phyloP scores from a whole-genome alignment of 1,139 yeast genomes.

The Suhomyces ambrosiae region DNA sequence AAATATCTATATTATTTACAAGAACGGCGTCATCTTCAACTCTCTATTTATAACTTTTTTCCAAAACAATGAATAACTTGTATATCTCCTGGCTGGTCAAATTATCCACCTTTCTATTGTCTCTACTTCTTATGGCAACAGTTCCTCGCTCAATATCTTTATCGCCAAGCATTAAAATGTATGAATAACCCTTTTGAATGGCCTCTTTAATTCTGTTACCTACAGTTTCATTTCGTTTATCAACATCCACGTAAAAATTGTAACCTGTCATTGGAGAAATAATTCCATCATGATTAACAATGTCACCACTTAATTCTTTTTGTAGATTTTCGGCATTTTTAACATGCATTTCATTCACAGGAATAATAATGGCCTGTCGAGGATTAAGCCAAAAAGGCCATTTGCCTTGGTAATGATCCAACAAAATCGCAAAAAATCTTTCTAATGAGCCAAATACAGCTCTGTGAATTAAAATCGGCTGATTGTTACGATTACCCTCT shows the following conservation, averaged over 20 bases:
- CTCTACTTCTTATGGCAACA: constrained; percentile 69
- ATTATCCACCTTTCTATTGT: constrained; percentile 49
- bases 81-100: constrained; percentile 51
- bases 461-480: constrained; percentile 91
- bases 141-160: constrained; percentile 66
- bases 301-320: constrained; percentile 52
- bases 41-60: constrained; percentile 40
- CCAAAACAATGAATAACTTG: constrained; percentile 51
- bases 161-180: constrained; percentile 83
- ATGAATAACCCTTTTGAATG: constrained; percentile 73
- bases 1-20: no score
- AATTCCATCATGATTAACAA: constrained; percentile 27
- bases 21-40: not conserved
- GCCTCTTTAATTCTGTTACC: constrained; percentile 83
- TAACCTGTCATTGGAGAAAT: constrained; percentile 59
- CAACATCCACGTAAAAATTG: constrained; percentile 75
- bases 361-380: constrained; percentile 86
- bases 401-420: constrained; percentile 89
- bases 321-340: constrained; percentile 57
- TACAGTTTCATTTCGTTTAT: constrained; percentile 72
- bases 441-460: constrained; percentile 96
- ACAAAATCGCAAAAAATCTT: constrained; percentile 84
- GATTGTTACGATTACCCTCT: constrained; percentile 50
- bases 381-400: constrained; percentile 99
- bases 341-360: constrained; percentile 64